Base-by-base conservation (phyloP, 2,329 filamentous ascomycete species). In the Tolypocladium ophioglossoides region DNA sequence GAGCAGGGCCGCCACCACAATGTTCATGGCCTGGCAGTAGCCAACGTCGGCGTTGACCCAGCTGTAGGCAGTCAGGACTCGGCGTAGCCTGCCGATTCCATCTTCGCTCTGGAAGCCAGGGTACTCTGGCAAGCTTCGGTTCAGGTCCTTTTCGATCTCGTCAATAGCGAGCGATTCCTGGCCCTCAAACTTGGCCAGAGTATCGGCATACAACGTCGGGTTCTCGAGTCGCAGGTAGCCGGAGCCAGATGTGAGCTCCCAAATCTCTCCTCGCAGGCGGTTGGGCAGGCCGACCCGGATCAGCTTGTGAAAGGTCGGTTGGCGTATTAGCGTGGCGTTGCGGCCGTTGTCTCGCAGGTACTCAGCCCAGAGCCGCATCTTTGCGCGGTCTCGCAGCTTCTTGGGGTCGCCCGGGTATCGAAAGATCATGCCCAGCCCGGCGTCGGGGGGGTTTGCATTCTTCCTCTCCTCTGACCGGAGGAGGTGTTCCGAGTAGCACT, bases 11-110 rank as follows among this genome's bases (percentile, higher is more conserved):
- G 94, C 94, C 53, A 96, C 92, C 37, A 99, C 94, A 62, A 99
- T 99, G 70, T 99, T 99, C 94, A 99, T 99, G 58, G 94, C 94
- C 72, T 99, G 94, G 70, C 94, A 99, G 71, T 99, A 99, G 61
- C 94, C 94, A 54, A 99, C 91, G 60, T 96, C 91, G 52, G 89
- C 82, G 64, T 99, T 94, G 50, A 86, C 89, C 94, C 94, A 99
- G 72, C 91, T 96, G 74, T 99, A 99, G 5, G 94, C 94, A 2
- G 92, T 97, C 54, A 99, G 78, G 39, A 99, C 94, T 55, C 92
- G 82, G 56, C 94, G 85, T 58, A 99, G 76, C 22, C 94, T 82
- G 47, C 86, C 89, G 60, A 99, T 99, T 18, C 94, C 94, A 64
- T 96, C 91, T 68, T 96, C 88, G 65, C 87, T 95, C 72, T 99